These are phyloP conservation scores for Tricholoma furcatifolium DNA, from an alignment of 768 basidiomycete species.

Conservation along the genomic window DNA sequence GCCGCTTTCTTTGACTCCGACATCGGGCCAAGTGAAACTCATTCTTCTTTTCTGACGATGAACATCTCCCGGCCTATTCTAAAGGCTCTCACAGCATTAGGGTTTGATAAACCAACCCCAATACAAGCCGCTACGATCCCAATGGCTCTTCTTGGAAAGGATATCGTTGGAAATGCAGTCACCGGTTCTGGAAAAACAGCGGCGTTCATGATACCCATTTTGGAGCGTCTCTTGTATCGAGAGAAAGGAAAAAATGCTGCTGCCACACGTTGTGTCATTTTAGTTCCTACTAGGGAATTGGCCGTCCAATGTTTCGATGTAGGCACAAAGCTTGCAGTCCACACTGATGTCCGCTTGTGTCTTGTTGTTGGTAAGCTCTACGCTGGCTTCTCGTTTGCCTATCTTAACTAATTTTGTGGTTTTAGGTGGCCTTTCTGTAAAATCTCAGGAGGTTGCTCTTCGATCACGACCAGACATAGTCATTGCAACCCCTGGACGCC, in stretches of 20 bases:
- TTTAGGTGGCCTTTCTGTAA: slow-evolving; percentile 87
- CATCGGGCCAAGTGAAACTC: slow-evolving; percentile 44
- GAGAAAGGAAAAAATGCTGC: slow-evolving; percentile 87
- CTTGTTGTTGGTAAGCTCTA: slow-evolving; percentile 78
- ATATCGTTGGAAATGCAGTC: slow-evolving; percentile 93
- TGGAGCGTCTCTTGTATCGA: slow-evolving; percentile 90
- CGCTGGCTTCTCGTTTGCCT: neutral
- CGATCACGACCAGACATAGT: slow-evolving; percentile 90
- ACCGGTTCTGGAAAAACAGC: slow-evolving; percentile 99
- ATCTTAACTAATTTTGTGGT: slow-evolving; percentile 4
- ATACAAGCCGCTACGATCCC: slow-evolving; percentile 96
- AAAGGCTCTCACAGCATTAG: slow-evolving; percentile 82
- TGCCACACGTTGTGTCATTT: slow-evolving; percentile 84
- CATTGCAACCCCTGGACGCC: slow-evolving; percentile 95
- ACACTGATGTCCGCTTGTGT: slow-evolving; percentile 89
- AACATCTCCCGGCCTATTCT: slow-evolving; percentile 93
- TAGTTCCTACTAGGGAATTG: slow-evolving; percentile 93
- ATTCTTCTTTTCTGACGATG: slow-evolving; percentile 87
- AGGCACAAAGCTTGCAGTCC: slow-evolving; percentile 76
- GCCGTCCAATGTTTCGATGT: slow-evolving; percentile 97
- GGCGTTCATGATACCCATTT: slow-evolving; percentile 92
- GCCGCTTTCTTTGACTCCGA: slow-evolving; percentile 83
- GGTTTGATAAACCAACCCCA: slow-evolving; percentile 85
- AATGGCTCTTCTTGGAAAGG: slow-evolving; percentile 90
- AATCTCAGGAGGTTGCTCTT: slow-evolving; percentile 84